Conservation (phyloP, 2,329 filamentous ascomycete genomes). For the Fusarium bactridioides region DNA sequence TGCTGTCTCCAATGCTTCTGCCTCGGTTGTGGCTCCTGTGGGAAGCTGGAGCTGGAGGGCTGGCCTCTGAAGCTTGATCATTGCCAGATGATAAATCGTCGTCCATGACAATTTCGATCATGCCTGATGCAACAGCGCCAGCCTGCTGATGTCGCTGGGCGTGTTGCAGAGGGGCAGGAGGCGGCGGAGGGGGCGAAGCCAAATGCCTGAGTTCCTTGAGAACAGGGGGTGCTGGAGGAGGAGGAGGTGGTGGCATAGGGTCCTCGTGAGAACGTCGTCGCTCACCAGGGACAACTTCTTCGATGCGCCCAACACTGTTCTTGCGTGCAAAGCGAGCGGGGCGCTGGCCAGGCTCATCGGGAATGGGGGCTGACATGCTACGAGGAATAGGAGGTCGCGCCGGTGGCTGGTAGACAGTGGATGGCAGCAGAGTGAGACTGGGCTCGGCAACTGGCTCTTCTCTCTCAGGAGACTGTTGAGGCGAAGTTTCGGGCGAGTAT, state of each 20-base stretch:
- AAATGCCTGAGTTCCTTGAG: conserved; percentile 71
- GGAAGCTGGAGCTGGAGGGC: conserved; percentile 45
- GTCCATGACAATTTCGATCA: conserved; percentile 74
- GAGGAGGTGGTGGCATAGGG: conserved; percentile 59
- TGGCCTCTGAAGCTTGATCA: conserved; percentile 30
- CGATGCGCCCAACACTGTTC: conserved; percentile 53
- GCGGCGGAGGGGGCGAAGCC: conserved; percentile 67
- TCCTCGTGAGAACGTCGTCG: conserved; percentile 61
- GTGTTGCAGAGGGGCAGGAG: conserved; percentile 64
- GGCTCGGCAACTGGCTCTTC: conserved; percentile 39
- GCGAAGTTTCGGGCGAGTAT: conserved; percentile 52
- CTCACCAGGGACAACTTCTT: conserved; percentile 53
- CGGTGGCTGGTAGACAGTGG: conserved; percentile 68
- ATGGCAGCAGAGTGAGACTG: conserved; percentile 60
- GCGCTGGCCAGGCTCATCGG: conserved; percentile 46
- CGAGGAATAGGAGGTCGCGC: conserved; percentile 59
- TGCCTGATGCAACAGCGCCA: conserved; percentile 59
- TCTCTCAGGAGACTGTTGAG: conserved; percentile 47
- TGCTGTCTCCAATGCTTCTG: conserved; percentile 61
- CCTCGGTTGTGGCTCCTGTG: conserved; percentile 64
- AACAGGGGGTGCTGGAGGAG: conserved; percentile 61
- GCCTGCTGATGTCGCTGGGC: conserved; percentile 52
- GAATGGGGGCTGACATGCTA: conserved; percentile 68
- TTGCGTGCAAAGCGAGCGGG: conserved; percentile 46
- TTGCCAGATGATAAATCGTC: conserved; percentile 55